These are phyloP conservation scores for Penicillium sp. DNA, from an alignment of 2,329 filamentous ascomycete genomes.

Conservation along the genomic window DNA sequence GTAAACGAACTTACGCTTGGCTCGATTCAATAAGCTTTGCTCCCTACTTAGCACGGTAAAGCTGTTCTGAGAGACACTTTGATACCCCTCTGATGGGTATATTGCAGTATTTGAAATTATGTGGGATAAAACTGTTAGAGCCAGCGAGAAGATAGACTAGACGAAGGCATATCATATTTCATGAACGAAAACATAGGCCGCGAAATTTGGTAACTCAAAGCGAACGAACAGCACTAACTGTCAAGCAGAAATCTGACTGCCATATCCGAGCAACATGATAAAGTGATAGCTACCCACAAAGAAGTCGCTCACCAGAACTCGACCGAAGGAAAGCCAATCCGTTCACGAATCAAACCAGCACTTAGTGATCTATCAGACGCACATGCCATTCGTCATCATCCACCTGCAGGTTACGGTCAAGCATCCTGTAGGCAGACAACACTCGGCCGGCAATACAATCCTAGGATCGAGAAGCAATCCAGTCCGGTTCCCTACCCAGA, in stretches of 20 bases:
- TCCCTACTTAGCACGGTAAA: neutral
- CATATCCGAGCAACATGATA: neutral
- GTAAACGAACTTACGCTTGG: neutral
- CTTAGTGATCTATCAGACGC: neutral
- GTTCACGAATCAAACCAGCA: neutral
- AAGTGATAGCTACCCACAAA: neutral
- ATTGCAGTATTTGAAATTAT: no score
- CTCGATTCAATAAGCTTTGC: neutral
- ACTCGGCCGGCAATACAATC: neutral
- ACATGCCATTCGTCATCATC: neutral
- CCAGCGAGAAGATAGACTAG: no score
- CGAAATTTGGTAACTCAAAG: no score
- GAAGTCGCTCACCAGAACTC: neutral
- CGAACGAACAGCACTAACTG: no score
- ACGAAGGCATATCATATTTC: no score
- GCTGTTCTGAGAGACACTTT: no score
- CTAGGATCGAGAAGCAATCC: neutral
- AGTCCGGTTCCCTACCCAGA: conserved; percentile 6
- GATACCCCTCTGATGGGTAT: no score
- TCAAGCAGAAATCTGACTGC: no score
- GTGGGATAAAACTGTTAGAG: no score
- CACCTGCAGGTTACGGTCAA: neutral
- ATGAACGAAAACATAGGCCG: no score
- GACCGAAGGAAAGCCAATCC: conserved; percentile 6
- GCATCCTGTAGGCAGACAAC: neutral